phyloP scores from a whole-genome alignment of 2,329 filamentous ascomycete genomes.

The Talaromyces pinophilus region DNA sequence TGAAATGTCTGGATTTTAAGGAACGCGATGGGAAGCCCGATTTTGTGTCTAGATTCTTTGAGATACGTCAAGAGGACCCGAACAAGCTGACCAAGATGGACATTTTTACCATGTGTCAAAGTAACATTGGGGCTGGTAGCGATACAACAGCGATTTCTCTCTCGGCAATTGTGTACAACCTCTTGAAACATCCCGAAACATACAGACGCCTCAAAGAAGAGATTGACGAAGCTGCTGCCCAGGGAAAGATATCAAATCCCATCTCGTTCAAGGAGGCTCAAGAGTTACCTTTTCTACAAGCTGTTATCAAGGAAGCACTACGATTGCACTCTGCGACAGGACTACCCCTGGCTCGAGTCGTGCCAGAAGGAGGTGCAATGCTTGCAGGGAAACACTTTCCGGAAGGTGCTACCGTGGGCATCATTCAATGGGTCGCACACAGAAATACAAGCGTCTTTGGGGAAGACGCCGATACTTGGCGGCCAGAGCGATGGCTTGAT shows the following conservation, averaged over 20 bases:
- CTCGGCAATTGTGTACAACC: slow-evolving; percentile 30
- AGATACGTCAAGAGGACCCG: neutral
- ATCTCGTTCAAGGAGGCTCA: slow-evolving; percentile 7
- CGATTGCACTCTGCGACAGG: slow-evolving; percentile 27
- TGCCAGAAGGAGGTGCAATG: slow-evolving; percentile 28
- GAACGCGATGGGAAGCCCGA: neutral
- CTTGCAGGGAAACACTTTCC: slow-evolving; percentile 25
- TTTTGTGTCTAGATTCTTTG: neutral
- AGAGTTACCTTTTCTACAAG: slow-evolving; percentile 33
- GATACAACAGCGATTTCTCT: slow-evolving; percentile 37
- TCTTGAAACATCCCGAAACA: slow-evolving; percentile 21
- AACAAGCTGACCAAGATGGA: neutral
- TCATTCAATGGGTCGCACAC: slow-evolving; percentile 32
- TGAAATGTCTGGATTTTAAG: neutral
- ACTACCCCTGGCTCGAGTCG: slow-evolving; percentile 35
- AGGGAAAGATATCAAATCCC: slow-evolving; percentile 4
- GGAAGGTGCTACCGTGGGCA: slow-evolving; percentile 30
- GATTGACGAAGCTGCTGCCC: neutral
- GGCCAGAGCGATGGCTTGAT: slow-evolving; percentile 31
- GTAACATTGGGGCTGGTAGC: slow-evolving; percentile 26
- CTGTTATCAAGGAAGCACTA: slow-evolving; percentile 17
- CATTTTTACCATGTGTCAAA: slow-evolving; percentile 12
- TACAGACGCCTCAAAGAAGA: slow-evolving; percentile 3
- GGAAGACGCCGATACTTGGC: slow-evolving; percentile 28
- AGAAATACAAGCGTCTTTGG: slow-evolving; percentile 27